Evolutionary conservation across 1,284 basidiomycete genomes (phyloP).

Genomic region (Serendipita sp.): DNA sequence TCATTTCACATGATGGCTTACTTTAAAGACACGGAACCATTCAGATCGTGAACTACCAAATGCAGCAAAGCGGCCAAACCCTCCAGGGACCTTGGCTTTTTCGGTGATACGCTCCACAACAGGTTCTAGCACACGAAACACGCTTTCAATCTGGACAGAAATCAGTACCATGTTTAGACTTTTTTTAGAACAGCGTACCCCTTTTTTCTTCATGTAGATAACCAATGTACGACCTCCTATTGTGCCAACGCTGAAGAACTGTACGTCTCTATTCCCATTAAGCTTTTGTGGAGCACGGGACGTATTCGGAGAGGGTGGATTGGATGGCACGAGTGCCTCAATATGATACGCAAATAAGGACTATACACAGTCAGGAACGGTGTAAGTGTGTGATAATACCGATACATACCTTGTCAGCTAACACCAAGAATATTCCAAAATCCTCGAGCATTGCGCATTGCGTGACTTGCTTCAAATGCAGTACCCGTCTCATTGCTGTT

Average conservation of each 20-base stretch:
- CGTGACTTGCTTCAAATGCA: slow-evolving; percentile 81
- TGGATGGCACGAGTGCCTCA: slow-evolving; percentile 85
- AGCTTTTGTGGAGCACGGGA: slow-evolving; percentile 74
- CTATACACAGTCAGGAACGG: slow-evolving; percentile 21
- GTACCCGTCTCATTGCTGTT: slow-evolving; percentile 70
- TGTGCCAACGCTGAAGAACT: slow-evolving; percentile 87
- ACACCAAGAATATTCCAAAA: slow-evolving; percentile 87
- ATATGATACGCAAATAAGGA: slow-evolving; percentile 82
- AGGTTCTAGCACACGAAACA: slow-evolving; percentile 89
- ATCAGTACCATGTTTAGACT: neutral
- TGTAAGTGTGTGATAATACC: neutral
- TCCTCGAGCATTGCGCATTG: slow-evolving; percentile 91
- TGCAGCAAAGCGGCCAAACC: slow-evolving; percentile 51
- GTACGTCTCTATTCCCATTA: slow-evolving; percentile 78
- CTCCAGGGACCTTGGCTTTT: slow-evolving; percentile 46
- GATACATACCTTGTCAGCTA: slow-evolving; percentile 68
- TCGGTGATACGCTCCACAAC: slow-evolving; percentile 76
- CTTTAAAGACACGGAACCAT: slow-evolving; percentile 84
- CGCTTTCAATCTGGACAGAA: slow-evolving; percentile 52
- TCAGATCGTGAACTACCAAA: slow-evolving; percentile 67
- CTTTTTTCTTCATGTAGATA: slow-evolving; percentile 92
- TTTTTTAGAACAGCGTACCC: slow-evolving; percentile 35
- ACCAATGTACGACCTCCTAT: slow-evolving; percentile 75
- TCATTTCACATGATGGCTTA: slow-evolving; percentile 18
- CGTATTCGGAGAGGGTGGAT: slow-evolving; percentile 44